Conservation (phyloP, 1,284 basidiomycete species). For the Inonotus hispidus region DNA sequence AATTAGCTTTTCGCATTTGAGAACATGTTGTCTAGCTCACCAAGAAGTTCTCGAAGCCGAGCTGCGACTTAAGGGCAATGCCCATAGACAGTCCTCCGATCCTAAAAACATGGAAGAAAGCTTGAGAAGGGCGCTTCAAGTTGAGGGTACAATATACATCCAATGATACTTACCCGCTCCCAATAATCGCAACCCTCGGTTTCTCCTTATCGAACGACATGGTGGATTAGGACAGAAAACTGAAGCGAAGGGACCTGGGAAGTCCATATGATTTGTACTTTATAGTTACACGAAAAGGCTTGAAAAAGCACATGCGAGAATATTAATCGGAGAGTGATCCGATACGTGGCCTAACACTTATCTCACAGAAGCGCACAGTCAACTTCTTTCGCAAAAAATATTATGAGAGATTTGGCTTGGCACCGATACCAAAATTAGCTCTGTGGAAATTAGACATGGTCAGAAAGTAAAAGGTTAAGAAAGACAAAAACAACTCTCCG, state of each 20-base stretch:
- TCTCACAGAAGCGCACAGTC: no score
- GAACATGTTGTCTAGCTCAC: slow-evolving; percentile 26
- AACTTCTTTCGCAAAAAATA: no score
- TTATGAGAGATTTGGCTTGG: no score
- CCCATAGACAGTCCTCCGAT: slow-evolving; percentile 44
- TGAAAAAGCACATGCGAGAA: no score
- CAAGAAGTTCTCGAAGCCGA: slow-evolving; percentile 41
- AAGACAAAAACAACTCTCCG: no score
- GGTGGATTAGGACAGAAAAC: background rate
- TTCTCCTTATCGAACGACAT: slow-evolving; percentile 18
- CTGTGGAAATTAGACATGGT: no score
- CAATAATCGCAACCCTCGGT: slow-evolving; percentile 41
- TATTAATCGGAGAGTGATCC: background rate
- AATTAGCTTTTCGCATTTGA: background rate
- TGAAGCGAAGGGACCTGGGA: background rate
- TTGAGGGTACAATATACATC: background rate
- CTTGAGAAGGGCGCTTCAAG: background rate
- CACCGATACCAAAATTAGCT: no score
- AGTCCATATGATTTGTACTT: no score
- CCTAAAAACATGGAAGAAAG: slow-evolving; percentile 19
- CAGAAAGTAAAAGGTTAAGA: no score
- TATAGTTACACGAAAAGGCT: no score
- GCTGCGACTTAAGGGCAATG: slow-evolving; percentile 40
- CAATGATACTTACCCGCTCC: slow-evolving; percentile 39
- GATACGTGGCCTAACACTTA: background rate